Percentiles rank a stretch among this genome's conserved stretches.
These are phyloP conservation scores for Larix sibirica DNA, from an alignment of 83 land plant genomes.

Conservation along the genomic window DNA sequence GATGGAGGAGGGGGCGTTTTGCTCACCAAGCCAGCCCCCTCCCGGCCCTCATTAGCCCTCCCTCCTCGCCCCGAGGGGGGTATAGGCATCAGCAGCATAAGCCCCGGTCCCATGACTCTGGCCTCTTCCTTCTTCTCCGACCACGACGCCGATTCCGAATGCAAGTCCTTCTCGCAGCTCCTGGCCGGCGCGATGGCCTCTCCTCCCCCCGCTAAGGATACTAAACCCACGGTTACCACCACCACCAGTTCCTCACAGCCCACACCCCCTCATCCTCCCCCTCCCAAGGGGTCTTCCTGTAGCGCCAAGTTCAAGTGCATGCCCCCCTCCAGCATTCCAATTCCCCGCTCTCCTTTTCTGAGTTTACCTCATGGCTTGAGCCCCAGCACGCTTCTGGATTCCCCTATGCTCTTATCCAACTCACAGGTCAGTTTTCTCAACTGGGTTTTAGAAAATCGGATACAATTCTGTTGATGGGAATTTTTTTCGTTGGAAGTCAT, in stretches of 20 bases:
- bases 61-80: slow-evolving; percentile 35
- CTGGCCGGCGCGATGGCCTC: slow-evolving; percentile 82
- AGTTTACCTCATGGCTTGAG: slow-evolving; percentile 73
- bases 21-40: slow-evolving; percentile 11
- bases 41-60: slow-evolving; percentile 43
- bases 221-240: background rate
- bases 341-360: slow-evolving; percentile 39
- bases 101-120: slow-evolving; percentile 73
- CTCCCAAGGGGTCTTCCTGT: background rate
- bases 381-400: slow-evolving; percentile 68
- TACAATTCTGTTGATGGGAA: no score
- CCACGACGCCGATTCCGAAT: slow-evolving; percentile 48
- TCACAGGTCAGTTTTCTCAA: slow-evolving; percentile 33
- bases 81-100: slow-evolving; percentile 23
- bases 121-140: slow-evolving; percentile 74
- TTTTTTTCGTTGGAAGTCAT: no score
- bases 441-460: no score
- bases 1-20: slow-evolving; percentile 10
- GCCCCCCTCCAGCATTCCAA: slow-evolving; percentile 43
- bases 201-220: slow-evolving; percentile 24
- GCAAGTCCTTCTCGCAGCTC: slow-evolving; percentile 78
- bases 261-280: background rate
- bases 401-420: slow-evolving; percentile 67
- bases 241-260: slow-evolving; percentile 1
- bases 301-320: slow-evolving; percentile 40